Evolutionary conservation across 495 filamentous ascomycete genomes (phyloP), one percentile per base, ranked within the genome.

Genomic region (Cercophora sp.): DNA sequence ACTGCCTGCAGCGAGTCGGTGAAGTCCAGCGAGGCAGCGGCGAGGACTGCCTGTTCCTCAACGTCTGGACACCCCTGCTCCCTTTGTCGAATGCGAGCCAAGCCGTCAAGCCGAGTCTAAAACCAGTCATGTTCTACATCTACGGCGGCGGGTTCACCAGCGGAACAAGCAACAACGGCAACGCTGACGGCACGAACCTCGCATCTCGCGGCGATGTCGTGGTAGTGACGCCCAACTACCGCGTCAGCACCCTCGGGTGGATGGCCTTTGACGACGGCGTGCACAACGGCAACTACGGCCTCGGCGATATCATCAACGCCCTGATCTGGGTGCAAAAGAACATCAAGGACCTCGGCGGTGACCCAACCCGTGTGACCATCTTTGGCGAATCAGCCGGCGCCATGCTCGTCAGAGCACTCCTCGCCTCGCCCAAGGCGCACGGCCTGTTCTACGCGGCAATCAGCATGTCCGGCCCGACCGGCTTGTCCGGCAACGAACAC

Each of bases 261-360:
- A 19, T 66, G 16, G 56, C 57, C 23, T 42, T 66, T 26, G 54
- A 66, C 40, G 63, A 66, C 53, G 63, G 60, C 15, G 50, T 66
- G 1, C 60, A 63, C 47, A 54, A 58, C 5, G 63, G 63, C 19
- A 66, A 66, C 54, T 66, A 66, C 45, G 60, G 25, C 18, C 19
- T 66, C 19, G 60, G 60, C 13, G 63, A 66, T 32, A 52, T 61
- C 57, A 46, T 61, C 15, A 52, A 49, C 11, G 64, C 58, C 3
- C 54, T 88, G 11, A 64, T 85, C 46, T 88, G 85, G 85, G 76
- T 88, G 9, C 72, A 84, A 45, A 73, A 80, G 56, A 72, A 87
- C 58, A 86, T 87, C 52, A 68, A 72, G 46, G 64, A 74, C 3
- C 85, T 89, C 54, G 84, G 84, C 5, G 85, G 85, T 5, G 78